Evolutionary conservation across 225 moss, liverwort and hornwort genomes (phyloP), one percentile per base, ranked within the genome.

Genomic region (Anthoceros angustus): DNA sequence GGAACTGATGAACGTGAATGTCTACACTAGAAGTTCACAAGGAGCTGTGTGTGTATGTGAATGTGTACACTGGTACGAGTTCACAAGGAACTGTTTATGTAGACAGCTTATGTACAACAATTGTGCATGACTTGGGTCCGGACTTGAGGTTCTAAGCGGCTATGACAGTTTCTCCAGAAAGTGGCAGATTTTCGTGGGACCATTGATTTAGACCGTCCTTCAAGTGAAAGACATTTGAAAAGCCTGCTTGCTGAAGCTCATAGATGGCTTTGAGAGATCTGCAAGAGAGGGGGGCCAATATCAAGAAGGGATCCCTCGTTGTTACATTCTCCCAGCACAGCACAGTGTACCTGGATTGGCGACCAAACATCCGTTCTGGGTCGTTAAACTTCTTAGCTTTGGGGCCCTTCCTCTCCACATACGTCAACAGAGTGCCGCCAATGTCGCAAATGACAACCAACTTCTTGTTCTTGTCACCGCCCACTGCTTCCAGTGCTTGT

Each of bases 371-470:
- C 6, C 90, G 74, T 70, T 87, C 83, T 20, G 84, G 93, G 41
- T 94, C 93, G 5, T 84, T 81, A 68, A 62, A 94, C 72, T 80
- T 84, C 80, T 94, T 94, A 18, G 90, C 78, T 70, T 90, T 94
- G 16, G 80, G 78, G 1, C 93, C 93, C 62, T 69, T 86, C 69
- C 83, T 82, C 67, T 94, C 93, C 65, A 94, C 86, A 6, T 80
- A 80, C 10, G 93, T 94, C 21, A 66, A 55, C 77, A 94, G 39
- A 25, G 93, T 90, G 50, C 90, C 93, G 40, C 93, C 93, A 7
- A 90, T 77, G 64, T 80, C 80, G 70, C 93, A 90, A 65, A 87
- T 79, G 23, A 87, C 80, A 8, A 93, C 72, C 41, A 93, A 80
- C 21, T 78, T 75, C 76, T 77, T 83, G 40, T 71, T 67, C 49